These are phyloP conservation scores for Paramecium bursaria DNA, from an alignment of 73 alveolate species.

Conservation along the genomic window DNA sequence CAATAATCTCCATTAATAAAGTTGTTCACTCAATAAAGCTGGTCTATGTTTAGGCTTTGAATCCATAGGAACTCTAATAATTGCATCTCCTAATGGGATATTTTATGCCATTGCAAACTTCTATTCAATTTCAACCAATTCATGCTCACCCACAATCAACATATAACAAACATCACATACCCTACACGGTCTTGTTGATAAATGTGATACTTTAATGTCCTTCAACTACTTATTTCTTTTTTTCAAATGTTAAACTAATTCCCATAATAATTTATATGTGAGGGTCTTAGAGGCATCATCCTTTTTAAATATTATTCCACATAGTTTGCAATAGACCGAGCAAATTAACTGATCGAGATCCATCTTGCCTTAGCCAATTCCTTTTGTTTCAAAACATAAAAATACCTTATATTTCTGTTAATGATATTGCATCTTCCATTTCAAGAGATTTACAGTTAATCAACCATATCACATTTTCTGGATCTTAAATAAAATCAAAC, in stretches of 20 bases:
- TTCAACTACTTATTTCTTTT: conserved; percentile 63
- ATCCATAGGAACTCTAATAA: conserved; percentile 78
- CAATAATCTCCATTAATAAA: conserved; percentile 91
- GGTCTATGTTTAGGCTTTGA: conserved; percentile 81
- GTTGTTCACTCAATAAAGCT: conserved; percentile 77
- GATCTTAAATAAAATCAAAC: conserved; percentile 79
- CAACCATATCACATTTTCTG: conserved; percentile 77
- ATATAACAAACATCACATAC: conserved; percentile 97
- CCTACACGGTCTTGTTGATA: conserved; percentile 74
- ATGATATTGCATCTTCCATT: conserved; percentile 71
- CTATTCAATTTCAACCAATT: conserved; percentile 92
- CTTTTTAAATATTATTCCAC: conserved; percentile 67
- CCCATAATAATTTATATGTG: conserved; percentile 70
- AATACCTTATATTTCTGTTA: conserved; percentile 69
- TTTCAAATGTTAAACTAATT: conserved; percentile 70
- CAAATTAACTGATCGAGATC: conserved; percentile 67
- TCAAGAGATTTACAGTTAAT: conserved; percentile 72
- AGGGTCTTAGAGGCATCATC: conserved; percentile 67
- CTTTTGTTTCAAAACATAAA: conserved; percentile 49
- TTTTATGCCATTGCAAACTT: conserved; percentile 87
- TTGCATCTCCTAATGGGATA: conserved; percentile 87
- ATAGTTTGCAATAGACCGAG: conserved; percentile 69
- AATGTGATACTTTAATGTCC: conserved; percentile 67
- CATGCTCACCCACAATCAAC: conserved; percentile 96
- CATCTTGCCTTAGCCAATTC: conserved; percentile 60